Evolutionary conservation across 1,139 yeast genomes (phyloP).

Genomic region (Geotrichum candidum): DNA sequence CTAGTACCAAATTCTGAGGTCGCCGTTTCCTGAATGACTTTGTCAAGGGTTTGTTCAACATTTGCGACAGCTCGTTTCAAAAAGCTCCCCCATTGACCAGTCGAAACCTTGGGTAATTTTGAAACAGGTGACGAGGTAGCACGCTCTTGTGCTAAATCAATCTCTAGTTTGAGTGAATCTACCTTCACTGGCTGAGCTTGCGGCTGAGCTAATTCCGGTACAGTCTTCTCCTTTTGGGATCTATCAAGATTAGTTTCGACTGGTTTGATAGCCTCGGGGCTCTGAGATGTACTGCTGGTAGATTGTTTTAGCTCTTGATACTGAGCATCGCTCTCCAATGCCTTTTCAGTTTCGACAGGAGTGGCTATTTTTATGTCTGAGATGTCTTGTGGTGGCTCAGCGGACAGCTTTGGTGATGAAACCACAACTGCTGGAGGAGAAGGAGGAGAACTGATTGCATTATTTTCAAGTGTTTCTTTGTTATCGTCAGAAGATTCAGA

Average conservation of each 20-base stretch:
- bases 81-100: slow-evolving; percentile 32
- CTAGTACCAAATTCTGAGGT: slow-evolving; percentile 12
- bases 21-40: slow-evolving; percentile 32
- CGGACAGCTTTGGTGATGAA: neutral
- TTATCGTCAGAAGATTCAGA: neutral
- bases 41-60: slow-evolving; percentile 36
- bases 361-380: neutral
- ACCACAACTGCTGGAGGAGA: neutral
- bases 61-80: slow-evolving; percentile 37
- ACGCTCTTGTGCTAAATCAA: neutral
- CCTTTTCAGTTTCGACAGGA: neutral
- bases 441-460: neutral
- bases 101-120: neutral
- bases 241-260: neutral
- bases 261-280: neutral
- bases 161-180: neutral
- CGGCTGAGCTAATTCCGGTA: neutral
- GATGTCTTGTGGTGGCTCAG: neutral
- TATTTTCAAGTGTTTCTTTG: neutral
- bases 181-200: neutral
- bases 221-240: neutral
- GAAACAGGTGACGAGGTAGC: neutral
- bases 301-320: neutral
- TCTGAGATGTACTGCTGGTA: neutral
- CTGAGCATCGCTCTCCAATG: neutral